Evolutionary conservation across 2,329 filamentous ascomycete species (phyloP).

Genomic region (Neoascochyta sp.): DNA sequence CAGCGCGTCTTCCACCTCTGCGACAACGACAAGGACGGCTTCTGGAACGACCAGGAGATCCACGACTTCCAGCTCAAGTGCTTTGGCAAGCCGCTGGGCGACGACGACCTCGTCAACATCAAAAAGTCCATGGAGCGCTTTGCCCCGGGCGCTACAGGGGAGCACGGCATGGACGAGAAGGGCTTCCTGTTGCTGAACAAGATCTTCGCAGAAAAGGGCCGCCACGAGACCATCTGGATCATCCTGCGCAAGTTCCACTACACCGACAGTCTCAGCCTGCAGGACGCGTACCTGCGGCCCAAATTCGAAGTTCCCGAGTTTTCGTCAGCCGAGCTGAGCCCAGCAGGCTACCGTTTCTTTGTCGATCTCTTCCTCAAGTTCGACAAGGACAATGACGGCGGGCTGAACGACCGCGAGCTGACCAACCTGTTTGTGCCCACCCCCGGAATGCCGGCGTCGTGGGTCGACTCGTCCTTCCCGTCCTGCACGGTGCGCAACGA

Average conservation of each 20-base stretch:
- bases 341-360: conserved; percentile 93
- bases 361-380: conserved; percentile 93
- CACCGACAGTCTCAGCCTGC: conserved; percentile 87
- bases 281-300: conserved; percentile 86
- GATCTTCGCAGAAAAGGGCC: conserved; percentile 93
- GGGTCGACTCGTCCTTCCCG: conserved; percentile 85
- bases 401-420: conserved; percentile 80
- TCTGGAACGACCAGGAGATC: conserved; percentile 85
- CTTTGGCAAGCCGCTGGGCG: conserved; percentile 80
- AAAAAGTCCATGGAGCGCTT: conserved; percentile 77
- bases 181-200: conserved; percentile 92
- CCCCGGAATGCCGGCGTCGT: conserved; percentile 80
- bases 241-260: conserved; percentile 94
- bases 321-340: conserved; percentile 89
- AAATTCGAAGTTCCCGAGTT: conserved; percentile 92
- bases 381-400: conserved; percentile 96
- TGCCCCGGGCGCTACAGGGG: conserved; percentile 57
- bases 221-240: conserved; percentile 98
- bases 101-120: conserved; percentile 83
- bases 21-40: conserved; percentile 93
- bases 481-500: conserved; percentile 94
- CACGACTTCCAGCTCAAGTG: conserved; percentile 85
- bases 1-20: conserved; percentile 92
- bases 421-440: conserved; percentile 87
- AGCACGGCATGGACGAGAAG: conserved; percentile 67